Percentiles rank a stretch among this genome's conserved stretches.
Conservation (phyloP, 2,329 filamentous ascomycete species). For the Pseudodiploospora longispora region DNA sequence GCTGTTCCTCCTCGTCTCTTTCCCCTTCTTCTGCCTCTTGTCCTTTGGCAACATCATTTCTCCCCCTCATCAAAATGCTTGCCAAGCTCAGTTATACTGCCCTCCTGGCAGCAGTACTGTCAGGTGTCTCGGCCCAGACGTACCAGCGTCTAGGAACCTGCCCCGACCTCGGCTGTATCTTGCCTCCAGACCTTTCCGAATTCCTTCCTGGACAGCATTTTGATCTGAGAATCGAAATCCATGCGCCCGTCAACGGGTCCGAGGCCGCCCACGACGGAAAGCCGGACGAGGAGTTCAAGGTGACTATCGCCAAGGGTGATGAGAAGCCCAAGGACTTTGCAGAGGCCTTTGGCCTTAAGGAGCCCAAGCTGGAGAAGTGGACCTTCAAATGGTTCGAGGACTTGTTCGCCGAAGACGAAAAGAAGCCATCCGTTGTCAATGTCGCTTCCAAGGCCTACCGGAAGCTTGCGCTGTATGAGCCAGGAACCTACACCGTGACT, state of each 20-base stretch:
- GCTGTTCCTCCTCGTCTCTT: too few species aligned
- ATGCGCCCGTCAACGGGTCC: conserved; percentile 73
- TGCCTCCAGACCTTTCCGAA: conserved; percentile 61
- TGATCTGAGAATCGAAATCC: conserved; percentile 75
- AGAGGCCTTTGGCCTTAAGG: conserved; percentile 60
- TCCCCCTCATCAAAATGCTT: conserved; percentile 18
- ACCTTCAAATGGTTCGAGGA: conserved; percentile 81
- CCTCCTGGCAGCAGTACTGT: conserved; percentile 25
- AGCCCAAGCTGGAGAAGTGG: conserved; percentile 72
- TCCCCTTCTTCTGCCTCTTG: too few species aligned
- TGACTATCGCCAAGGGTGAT: conserved; percentile 62
- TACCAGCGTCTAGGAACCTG: conserved; percentile 53
- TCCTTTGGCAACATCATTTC: too few species aligned
- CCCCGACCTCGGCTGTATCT: conserved; percentile 49
- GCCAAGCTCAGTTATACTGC: conserved; percentile 28
- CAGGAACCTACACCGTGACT: conserved; percentile 70
- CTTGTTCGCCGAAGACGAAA: conserved; percentile 65
- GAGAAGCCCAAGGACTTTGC: conserved; percentile 45
- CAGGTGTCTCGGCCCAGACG: conserved; percentile 44
- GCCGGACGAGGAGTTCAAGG: conserved; percentile 67
- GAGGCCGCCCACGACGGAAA: conserved; percentile 63
- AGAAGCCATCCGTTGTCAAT: conserved; percentile 64
- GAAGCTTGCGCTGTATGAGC: conserved; percentile 66
- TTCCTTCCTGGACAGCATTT: conserved; percentile 80
- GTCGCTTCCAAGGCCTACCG: conserved; percentile 75